Conservation (phyloP, 2,329 filamentous ascomycete species). For the Coniochaeta ligniaria region DNA sequence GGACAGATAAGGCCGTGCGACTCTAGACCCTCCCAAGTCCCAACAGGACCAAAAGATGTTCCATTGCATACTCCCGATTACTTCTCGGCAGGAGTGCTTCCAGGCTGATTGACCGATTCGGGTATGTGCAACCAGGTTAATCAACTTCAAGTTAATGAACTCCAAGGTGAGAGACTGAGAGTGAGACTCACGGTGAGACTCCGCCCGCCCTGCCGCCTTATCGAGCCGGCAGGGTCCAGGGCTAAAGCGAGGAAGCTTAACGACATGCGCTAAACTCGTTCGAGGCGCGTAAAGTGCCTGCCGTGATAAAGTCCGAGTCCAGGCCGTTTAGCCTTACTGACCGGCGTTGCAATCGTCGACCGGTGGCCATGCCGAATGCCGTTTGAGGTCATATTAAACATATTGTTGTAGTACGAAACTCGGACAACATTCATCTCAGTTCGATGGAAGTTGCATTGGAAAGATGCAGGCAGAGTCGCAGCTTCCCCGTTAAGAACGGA, state of each 20-base stretch:
- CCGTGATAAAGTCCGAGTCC: too few species aligned
- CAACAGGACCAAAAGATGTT: neutral
- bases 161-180: neutral
- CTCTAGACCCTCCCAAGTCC: neutral
- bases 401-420: too few species aligned
- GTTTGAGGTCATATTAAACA: neutral
- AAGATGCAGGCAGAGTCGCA: too few species aligned
- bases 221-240: neutral
- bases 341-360: neutral
- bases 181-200: neutral
- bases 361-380: neutral
- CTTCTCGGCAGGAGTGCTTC: neutral
- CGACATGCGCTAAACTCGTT: neutral
- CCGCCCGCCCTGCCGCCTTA: too few species aligned
- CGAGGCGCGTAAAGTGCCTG: neutral
- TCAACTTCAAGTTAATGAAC: neutral
- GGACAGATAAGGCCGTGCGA: neutral
- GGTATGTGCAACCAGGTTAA: neutral
- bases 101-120: neutral
- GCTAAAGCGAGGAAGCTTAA: neutral
- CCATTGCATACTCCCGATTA: neutral
- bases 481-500: too few species aligned
- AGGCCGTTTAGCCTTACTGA: neutral
- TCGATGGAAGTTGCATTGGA: too few species aligned
- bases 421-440: too few species aligned